A percentile compares a stretch with the other conserved stretches of the same genome.
Conservation (phyloP, 768 basidiomycete species). For the Cyclocybe cylindracea region DNA sequence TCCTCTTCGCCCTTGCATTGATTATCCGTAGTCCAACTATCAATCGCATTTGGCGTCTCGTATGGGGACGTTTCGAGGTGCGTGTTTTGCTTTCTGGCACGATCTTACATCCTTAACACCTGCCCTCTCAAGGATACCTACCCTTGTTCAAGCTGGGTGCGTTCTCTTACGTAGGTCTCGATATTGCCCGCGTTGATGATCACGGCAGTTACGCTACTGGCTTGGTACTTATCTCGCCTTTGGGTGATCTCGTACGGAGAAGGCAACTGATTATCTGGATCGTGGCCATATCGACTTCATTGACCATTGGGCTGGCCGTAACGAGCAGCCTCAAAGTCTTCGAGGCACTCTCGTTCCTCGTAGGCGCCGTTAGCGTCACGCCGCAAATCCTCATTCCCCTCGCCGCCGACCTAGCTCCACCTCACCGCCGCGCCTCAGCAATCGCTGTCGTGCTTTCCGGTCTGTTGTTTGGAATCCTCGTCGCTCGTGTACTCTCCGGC, state of each 20-base stretch:
- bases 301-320: constrained; percentile 74
- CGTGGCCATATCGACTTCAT: constrained; percentile 48
- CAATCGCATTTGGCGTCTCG: constrained; percentile 35
- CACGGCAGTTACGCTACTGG: constrained; percentile 61
- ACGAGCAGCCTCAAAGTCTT: constrained; percentile 61
- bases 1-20: not conserved
- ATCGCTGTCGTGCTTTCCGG: constrained; percentile 73
- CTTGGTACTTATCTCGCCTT: constrained; percentile 73
- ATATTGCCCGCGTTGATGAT: too few species aligned
- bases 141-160: constrained; percentile 58
- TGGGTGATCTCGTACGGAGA: constrained; percentile 81
- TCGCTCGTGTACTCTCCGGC: constrained; percentile 75
- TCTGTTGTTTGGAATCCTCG: constrained; percentile 70
- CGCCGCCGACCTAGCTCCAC: constrained; percentile 82
- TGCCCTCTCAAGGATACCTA: constrained; percentile 49
- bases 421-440: constrained; percentile 69
- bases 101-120: not conserved
- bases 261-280: constrained; percentile 68
- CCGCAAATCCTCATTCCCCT: constrained; percentile 78
- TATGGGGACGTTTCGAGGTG: constrained; percentile 42
- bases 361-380: constrained; percentile 71
- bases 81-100: not conserved
- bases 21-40: constrained; percentile 36
- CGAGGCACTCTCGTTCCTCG: constrained; percentile 67
- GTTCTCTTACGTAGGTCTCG: too few species aligned